Percentiles rank a stretch among this genome's conserved stretches.
Evolutionary conservation across 129 eudicot species (phyloP).

Genomic region (Chrysanthemum makinoi): DNA sequence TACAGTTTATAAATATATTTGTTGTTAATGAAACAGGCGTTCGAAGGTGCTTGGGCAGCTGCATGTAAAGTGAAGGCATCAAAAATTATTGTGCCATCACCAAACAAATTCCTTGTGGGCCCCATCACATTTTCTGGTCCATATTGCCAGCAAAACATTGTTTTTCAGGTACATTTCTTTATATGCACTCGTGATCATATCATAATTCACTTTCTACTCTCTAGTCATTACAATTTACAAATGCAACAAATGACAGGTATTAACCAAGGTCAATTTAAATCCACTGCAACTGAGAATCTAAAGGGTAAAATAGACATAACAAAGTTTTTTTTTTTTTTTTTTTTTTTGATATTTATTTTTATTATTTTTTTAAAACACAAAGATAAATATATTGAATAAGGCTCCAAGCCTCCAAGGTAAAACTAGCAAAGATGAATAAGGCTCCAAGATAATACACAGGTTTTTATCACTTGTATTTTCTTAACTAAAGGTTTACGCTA

Average conservation of each 20-base stretch:
- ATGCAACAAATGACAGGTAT: not conserved
- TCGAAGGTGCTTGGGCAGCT: slow-evolving; percentile 87
- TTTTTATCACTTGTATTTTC: no score
- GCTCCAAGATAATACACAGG: no score
- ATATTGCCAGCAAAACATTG: slow-evolving; percentile 61
- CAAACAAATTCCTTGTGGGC: slow-evolving; percentile 63
- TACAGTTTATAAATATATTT: not conserved
- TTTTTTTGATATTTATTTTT: no score
- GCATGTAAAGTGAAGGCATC: slow-evolving; percentile 83
- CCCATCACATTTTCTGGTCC: slow-evolving; percentile 90
- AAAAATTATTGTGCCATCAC: slow-evolving; percentile 60
- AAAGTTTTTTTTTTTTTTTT: not conserved
- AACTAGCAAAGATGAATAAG: no score
- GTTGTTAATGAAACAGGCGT: slow-evolving; percentile 44
- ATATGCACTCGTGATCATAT: slow-evolving; percentile 1
- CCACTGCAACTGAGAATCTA: no score
- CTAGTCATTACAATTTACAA: not conserved
- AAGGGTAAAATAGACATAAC: no score
- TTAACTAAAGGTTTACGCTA: no score
- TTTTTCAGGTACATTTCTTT: slow-evolving; percentile 61
- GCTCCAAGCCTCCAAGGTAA: no score
- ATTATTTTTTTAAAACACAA: no score
- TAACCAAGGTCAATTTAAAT: no score
- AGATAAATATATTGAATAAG: no score
- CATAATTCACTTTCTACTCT: slow-evolving; percentile 16